Evolutionary conservation across 2,329 filamentous ascomycete genomes (phyloP).

Genomic region (Sphaerulina vaccinii): DNA sequence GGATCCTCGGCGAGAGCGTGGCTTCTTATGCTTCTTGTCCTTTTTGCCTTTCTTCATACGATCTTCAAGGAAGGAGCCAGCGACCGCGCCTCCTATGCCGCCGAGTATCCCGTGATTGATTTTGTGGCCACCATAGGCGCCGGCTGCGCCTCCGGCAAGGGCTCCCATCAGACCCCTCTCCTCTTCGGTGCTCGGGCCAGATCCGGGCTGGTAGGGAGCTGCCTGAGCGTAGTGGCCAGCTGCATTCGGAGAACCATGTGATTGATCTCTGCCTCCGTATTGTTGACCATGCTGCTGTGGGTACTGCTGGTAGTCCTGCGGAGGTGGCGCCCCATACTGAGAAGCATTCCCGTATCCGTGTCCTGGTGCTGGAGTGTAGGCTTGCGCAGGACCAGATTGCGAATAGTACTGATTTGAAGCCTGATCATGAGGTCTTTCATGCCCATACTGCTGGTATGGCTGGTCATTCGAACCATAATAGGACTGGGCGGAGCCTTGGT

Average conservation of each 20-base stretch:
- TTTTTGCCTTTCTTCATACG: slow-evolving; percentile 46
- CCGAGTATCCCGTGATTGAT: slow-evolving; percentile 58
- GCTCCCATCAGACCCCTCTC: slow-evolving; percentile 58
- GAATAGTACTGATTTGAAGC: slow-evolving; percentile 17
- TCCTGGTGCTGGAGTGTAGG: slow-evolving; percentile 22
- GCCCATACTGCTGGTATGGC: slow-evolving; percentile 31
- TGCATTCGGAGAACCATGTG: slow-evolving; percentile 14
- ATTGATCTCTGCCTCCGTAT: slow-evolving; percentile 24
- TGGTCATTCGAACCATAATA: slow-evolving; percentile 34
- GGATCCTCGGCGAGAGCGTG: slow-evolving; percentile 17
- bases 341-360: slow-evolving; percentile 22
- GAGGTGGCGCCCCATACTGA: slow-evolving; percentile 15
- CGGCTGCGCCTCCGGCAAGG: slow-evolving; percentile 57
- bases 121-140: slow-evolving; percentile 57
- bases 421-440: slow-evolving; percentile 18
- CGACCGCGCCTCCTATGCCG: slow-evolving; percentile 56
- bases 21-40: slow-evolving; percentile 32
- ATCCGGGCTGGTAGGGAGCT: slow-evolving; percentile 14
- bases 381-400: slow-evolving; percentile 10
- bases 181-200: too few species aligned
- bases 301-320: slow-evolving; percentile 22
- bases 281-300: slow-evolving; percentile 26
- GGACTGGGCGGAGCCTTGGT: slow-evolving; percentile 28
- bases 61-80: slow-evolving; percentile 56
- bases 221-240: slow-evolving; percentile 17